These are phyloP conservation scores for Fusarium cicatricum DNA, from an alignment of 2,329 filamentous ascomycete species.

Conservation along the genomic window DNA sequence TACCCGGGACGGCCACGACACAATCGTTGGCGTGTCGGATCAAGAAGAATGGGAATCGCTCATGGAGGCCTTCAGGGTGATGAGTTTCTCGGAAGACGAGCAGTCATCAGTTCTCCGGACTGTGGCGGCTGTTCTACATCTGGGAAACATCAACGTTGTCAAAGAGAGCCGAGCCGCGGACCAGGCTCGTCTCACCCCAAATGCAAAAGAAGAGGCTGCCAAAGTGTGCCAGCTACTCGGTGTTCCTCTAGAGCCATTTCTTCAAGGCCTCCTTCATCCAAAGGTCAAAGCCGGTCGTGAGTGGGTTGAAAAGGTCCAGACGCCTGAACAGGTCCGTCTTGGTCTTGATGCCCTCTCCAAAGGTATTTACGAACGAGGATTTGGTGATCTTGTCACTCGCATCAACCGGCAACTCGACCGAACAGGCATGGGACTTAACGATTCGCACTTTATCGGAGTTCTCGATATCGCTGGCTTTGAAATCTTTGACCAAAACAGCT, in stretches of 20 bases:
- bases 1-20: slow-evolving; percentile 89
- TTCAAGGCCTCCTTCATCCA: slow-evolving; percentile 89
- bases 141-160: slow-evolving; percentile 89
- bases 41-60: slow-evolving; percentile 87
- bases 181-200: slow-evolving; percentile 82
- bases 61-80: slow-evolving; percentile 91
- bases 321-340: slow-evolving; percentile 92
- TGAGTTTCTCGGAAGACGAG: slow-evolving; percentile 89
- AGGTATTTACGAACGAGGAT: slow-evolving; percentile 96
- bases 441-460: slow-evolving; percentile 95
- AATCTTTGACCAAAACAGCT: slow-evolving; percentile 98
- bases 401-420: slow-evolving; percentile 94
- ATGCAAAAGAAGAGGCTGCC: slow-evolving; percentile 77
- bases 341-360: slow-evolving; percentile 92
- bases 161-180: slow-evolving; percentile 93
- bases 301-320: slow-evolving; percentile 99
- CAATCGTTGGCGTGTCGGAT: slow-evolving; percentile 90
- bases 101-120: slow-evolving; percentile 85
- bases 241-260: slow-evolving; percentile 83
- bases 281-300: slow-evolving; percentile 95
- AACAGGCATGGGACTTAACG: slow-evolving; percentile 82
- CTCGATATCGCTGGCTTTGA: slow-evolving; percentile 99
- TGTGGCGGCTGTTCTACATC: slow-evolving; percentile 88
- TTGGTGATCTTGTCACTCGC: slow-evolving; percentile 88
- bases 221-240: slow-evolving; percentile 86